A percentile compares a stretch with the other conserved stretches of the same genome.
phyloP scores from a whole-genome alignment of 306 rosid genomes.

The Vachellia collinsii region DNA sequence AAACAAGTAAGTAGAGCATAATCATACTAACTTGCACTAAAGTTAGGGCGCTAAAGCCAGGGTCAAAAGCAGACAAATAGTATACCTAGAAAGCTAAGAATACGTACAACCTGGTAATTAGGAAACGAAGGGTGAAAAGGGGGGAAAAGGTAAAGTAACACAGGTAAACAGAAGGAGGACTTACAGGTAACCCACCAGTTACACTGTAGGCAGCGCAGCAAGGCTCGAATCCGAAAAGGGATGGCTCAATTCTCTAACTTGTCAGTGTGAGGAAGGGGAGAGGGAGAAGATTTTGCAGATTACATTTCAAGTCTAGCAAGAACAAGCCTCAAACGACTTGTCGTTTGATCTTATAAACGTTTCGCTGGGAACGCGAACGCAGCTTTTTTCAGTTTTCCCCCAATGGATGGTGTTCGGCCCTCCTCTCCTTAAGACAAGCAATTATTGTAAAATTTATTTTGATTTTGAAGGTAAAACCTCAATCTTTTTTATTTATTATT shows the following conservation, averaged over 20 bases:
- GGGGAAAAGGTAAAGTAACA: background rate
- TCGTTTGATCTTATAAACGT: background rate
- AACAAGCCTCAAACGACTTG: constrained; percentile 21
- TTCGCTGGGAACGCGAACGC: background rate
- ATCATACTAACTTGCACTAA: constrained; percentile 26
- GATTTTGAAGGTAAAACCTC: too few species aligned
- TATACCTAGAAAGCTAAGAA: constrained; percentile 29
- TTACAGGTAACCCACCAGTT: constrained; percentile 20
- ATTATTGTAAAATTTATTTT: background rate
- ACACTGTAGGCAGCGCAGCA: background rate
- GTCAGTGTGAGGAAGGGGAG: background rate
- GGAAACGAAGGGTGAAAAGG: background rate
- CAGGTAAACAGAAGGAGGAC: constrained; percentile 38
- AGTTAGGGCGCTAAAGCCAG: constrained; percentile 12
- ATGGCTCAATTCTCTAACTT: background rate
- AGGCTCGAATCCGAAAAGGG: constrained; percentile 26
- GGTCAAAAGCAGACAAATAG: constrained; percentile 3
- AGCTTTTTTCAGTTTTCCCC: background rate
- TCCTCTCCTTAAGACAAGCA: background rate
- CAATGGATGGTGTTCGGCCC: background rate
- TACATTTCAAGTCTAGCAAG: background rate
- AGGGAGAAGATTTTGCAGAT: background rate
- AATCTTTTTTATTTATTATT: too few species aligned
- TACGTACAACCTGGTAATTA: constrained; percentile 17
- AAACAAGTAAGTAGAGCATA: background rate